Evolutionary conservation across 2,329 filamentous ascomycete genomes (phyloP).

Genomic region (Amylocarpus encephaloides): DNA sequence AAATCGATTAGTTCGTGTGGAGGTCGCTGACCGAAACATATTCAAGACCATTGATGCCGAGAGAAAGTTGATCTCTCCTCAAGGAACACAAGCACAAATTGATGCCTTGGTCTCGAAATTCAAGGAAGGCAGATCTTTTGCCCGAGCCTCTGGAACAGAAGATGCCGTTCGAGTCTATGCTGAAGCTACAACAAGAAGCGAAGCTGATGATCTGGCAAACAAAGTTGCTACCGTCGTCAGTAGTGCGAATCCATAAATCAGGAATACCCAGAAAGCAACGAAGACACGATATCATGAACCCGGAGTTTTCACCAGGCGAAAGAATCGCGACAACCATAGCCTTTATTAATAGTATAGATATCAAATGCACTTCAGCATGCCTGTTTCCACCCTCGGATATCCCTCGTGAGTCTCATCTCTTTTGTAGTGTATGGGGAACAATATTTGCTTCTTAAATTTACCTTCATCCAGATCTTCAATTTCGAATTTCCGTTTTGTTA

Average conservation of each 20-base stretch:
- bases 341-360: too few relatives aligned
- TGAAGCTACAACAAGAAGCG: constrained; percentile 80
- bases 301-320: too few relatives aligned
- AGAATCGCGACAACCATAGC: too few relatives aligned
- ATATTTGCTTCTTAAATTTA: too few relatives aligned
- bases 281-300: constrained; percentile 9
- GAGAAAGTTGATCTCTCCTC: constrained; percentile 73
- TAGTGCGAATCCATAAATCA: constrained; percentile 3
- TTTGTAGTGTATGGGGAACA: too few relatives aligned
- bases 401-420: too few relatives aligned
- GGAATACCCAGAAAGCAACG: neutral
- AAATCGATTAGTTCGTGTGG: constrained; percentile 88
- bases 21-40: constrained; percentile 78
- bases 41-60: constrained; percentile 93
- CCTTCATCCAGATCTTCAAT: too few relatives aligned
- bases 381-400: too few relatives aligned
- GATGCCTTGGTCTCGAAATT: constrained; percentile 86
- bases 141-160: constrained; percentile 88
- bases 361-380: too few relatives aligned
- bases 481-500: too few relatives aligned
- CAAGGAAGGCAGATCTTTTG: constrained; percentile 82
- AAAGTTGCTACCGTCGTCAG: constrained; percentile 52
- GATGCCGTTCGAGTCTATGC: constrained; percentile 95
- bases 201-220: constrained; percentile 84
- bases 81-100: constrained; percentile 76